Conservation (phyloP, 2,329 filamentous ascomycete genomes). For the Cercospora canescens region DNA sequence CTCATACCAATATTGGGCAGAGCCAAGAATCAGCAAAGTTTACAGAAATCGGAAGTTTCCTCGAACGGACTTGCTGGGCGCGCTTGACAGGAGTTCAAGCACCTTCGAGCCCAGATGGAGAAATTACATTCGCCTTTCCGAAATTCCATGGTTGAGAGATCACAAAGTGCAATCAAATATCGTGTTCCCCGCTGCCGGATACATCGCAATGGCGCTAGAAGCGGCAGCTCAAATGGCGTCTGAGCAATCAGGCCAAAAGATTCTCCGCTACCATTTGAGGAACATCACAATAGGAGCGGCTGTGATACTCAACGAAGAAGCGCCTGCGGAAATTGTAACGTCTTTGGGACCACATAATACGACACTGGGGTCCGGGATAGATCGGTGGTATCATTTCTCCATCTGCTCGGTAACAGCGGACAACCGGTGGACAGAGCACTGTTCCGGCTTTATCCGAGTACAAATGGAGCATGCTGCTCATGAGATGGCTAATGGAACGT, state of each 20-base stretch:
- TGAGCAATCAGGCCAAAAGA: not conserved
- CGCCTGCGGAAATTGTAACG: not conserved
- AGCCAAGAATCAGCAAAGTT: not conserved
- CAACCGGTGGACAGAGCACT: not conserved
- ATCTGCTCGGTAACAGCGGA: not conserved
- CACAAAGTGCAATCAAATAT: conserved; percentile 34
- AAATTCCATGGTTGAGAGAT: conserved; percentile 36
- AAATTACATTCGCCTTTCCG: conserved; percentile 8
- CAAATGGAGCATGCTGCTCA: not conserved
- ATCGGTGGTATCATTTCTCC: not conserved
- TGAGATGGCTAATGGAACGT: not conserved
- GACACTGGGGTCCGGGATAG: not conserved
- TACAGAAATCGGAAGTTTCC: not conserved
- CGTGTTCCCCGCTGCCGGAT: conserved; percentile 36
- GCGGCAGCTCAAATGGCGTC: conserved; percentile 1
- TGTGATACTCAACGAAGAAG: no score
- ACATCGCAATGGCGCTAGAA: conserved; percentile 22
- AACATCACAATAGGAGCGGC: not conserved
- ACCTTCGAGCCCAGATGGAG: conserved; percentile 1
- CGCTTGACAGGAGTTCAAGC: not conserved
- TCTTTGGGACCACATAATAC: not conserved
- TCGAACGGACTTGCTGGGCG: not conserved
- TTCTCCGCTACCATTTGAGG: not conserved
- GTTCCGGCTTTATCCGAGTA: not conserved
- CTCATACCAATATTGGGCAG: not conserved